A percentile compares a stretch with the other conserved stretches of the same genome.
These are phyloP conservation scores for Vitis hybrid DNA, from an alignment of 177 flowering plant genomes.

Conservation along the genomic window DNA sequence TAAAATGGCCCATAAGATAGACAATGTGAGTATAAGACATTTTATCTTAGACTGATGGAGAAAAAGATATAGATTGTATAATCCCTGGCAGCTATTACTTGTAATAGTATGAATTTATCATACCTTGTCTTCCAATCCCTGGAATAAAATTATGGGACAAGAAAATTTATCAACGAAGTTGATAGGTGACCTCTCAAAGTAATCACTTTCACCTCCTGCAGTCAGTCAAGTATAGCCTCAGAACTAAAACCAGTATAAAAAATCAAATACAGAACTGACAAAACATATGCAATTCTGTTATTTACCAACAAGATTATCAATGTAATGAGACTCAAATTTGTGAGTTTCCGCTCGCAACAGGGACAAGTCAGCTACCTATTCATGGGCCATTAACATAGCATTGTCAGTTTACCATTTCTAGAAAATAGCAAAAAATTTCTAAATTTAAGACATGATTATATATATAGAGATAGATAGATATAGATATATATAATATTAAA, in stretches of 20 bases:
- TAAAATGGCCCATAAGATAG: too few relatives aligned
- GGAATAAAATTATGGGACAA: constrained; percentile 91
- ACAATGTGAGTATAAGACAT: too few relatives aligned
- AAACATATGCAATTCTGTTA: too few relatives aligned
- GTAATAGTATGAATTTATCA: not conserved
- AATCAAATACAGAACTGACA: too few relatives aligned
- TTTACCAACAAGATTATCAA: constrained; percentile 84
- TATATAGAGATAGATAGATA: too few relatives aligned
- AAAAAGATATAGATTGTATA: too few relatives aligned
- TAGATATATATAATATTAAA: too few relatives aligned
- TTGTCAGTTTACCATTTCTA: not conserved
- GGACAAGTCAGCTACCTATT: constrained; percentile 81
- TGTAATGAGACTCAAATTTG: constrained; percentile 87
- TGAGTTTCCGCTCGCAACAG: constrained; percentile 70
- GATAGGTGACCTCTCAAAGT: constrained; percentile 84
- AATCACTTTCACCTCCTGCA: constrained; percentile 74
- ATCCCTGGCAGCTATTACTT: too few relatives aligned
- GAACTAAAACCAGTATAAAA: not conserved
- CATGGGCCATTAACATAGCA: not conserved
- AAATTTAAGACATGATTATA: too few relatives aligned
- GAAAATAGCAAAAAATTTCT: too few relatives aligned
- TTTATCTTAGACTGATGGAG: too few relatives aligned
- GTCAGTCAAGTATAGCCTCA: constrained; percentile 10
- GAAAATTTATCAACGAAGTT: constrained; percentile 84
- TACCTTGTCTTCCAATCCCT: constrained; percentile 98